Evolutionary conservation across 805 yeast species (phyloP), one percentile per base, ranked within the genome.

Genomic region (Cyberlindnera meyerae): DNA sequence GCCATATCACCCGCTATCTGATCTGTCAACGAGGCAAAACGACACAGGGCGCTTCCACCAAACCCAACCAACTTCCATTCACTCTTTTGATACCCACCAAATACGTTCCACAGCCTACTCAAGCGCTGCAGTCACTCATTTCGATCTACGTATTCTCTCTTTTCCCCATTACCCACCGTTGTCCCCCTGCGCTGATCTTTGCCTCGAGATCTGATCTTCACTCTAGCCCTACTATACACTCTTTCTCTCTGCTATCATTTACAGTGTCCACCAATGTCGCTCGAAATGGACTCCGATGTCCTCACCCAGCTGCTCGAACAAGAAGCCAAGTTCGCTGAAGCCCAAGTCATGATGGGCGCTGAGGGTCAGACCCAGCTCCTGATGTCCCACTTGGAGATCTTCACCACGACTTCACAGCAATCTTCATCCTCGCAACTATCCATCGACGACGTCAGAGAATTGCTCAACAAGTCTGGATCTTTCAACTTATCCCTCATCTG

Each of bases 351-450:
- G 27, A 24, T 34, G 13, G 18, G 21, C 3, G 12, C 39, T 2
- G 34, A 33, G 11, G 27, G 27, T 13, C 44, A 40, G 28, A 40
- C 45, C 3, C 32, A 28, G 14, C 36, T 46, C 11, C 36, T 46
- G 5, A 14, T 39, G 15, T 25, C 42, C 2, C 52, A 47, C 11
- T 18, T 45, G 7, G 42, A 44, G 20, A 28, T 32, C 12, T 24
- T 48, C 9, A 29, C 50, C 2, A 7, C 39, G 2, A 41, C 34
- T 15, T 21, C 27, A 8, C 31, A 36, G 13, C 29, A 29, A 9
- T 24, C 32, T 2, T 8, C 32, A 11, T 8, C 40, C 59, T 24
- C 40, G 8, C 37, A 37, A 6, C 58, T 69, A 22, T 60, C 74
- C 8, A 33, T 41, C 6, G 43, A 40, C 2, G 32, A 58, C 55